Conservation (phyloP, 208 protist species). For the Leishmania guyanensis region DNA sequence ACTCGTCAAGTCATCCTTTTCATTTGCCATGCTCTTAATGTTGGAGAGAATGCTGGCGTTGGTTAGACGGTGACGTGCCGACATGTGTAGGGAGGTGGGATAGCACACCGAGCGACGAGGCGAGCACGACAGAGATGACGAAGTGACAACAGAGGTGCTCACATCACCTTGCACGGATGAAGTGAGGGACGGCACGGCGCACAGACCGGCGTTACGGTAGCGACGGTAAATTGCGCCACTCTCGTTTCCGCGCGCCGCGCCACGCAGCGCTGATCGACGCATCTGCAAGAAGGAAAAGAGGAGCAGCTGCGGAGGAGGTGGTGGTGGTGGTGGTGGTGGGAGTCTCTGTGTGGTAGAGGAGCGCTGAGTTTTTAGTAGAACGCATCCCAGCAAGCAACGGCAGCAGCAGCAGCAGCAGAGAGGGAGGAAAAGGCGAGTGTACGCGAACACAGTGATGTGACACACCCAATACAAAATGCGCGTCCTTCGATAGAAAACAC, state of each 20-base stretch:
- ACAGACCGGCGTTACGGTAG: constrained; percentile 1
- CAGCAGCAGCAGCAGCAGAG: not conserved
- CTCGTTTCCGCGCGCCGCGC: not conserved
- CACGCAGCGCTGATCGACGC: constrained; percentile 19
- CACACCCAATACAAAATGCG: not conserved
- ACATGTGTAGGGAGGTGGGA: not conserved
- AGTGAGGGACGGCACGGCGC: not conserved
- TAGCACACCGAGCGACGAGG: not conserved
- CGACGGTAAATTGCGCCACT: constrained; percentile 10
- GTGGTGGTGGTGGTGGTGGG: too few relatives aligned
- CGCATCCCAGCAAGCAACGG: not conserved
- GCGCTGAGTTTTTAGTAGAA: not conserved
- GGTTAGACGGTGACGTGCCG: constrained; percentile 50
- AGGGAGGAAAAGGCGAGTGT: not conserved
- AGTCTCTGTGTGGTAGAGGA: not conserved
- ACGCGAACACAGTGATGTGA: not conserved
- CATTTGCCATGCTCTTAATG: constrained; percentile 67
- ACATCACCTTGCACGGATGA: not conserved
- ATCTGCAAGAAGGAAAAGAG: not conserved
- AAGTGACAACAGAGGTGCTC: not conserved
- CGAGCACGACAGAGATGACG: not conserved
- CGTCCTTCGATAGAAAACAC: not conserved
- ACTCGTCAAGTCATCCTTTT: constrained; percentile 64
- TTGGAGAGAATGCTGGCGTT: constrained; percentile 78
- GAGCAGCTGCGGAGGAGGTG: not conserved